Conservation (phyloP, 108 stramenopile genomes). For the Tribonema minus region DNA sequence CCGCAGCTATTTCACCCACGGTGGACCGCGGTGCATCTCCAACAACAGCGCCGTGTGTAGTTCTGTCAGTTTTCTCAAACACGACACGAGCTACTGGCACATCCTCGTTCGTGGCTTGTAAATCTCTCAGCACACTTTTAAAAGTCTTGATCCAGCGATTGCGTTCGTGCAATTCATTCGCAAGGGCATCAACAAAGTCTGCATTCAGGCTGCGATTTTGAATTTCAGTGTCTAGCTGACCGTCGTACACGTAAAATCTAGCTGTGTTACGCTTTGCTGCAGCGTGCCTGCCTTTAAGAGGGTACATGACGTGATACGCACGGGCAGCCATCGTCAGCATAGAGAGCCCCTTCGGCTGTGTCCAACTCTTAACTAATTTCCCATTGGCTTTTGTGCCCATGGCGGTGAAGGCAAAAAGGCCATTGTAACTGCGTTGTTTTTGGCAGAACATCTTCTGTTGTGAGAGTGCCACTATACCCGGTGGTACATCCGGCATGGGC, state of each 20-base stretch:
- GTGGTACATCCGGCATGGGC: too few species aligned
- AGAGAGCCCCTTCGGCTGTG: too few species aligned
- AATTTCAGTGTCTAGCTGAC: background rate
- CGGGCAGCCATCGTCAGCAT: too few species aligned
- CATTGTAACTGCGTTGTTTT: too few species aligned
- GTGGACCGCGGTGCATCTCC: background rate
- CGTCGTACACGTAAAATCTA: background rate
- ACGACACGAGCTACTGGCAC: background rate
- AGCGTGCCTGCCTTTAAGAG: too few species aligned
- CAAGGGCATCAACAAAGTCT: background rate
- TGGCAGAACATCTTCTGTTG: too few species aligned
- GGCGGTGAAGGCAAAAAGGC: too few species aligned
- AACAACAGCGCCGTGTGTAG: background rate
- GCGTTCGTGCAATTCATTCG: background rate
- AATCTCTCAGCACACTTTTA: background rate
- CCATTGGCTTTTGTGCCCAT: too few species aligned
- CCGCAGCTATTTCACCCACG: background rate
- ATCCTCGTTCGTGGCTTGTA: background rate
- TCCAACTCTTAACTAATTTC: too few species aligned
- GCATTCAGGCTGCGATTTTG: background rate
- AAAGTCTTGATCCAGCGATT: background rate
- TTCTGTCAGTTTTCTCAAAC: background rate
- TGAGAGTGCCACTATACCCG: too few species aligned
- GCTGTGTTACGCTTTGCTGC: too few species aligned
- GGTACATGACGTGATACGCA: too few species aligned